Evolutionary conservation across 2,329 filamentous ascomycete genomes (phyloP), one percentile per base, ranked within the genome.

Genomic region (Raffaelea albimanens): DNA sequence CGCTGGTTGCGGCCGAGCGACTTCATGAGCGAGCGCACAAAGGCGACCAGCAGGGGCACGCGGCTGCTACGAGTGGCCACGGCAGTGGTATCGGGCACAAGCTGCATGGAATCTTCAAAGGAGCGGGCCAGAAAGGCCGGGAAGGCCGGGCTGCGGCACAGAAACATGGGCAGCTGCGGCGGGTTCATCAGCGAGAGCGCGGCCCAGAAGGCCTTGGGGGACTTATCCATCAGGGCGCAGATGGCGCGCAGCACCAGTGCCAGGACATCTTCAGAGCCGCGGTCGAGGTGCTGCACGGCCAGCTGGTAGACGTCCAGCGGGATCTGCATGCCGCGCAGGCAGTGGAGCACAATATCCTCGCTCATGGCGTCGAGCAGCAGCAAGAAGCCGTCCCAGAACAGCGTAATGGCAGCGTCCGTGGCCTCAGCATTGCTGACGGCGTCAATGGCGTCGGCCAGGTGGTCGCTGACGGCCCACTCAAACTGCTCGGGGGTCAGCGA

Each of bases 151-250:
- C 85, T 89, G 50, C 76, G 78, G 57, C 93, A 87, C 40, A 95
- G 78, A 53, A 89, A 78, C 60, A 96, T 89, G n/a, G 88, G 80
- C 43, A 97, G 80, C 31, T 83, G 80, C 39, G 82, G 82, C 3
- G 88, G 84, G 1, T 86, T 84, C 44, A 91, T 87, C 25, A 87
- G 79, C 44, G 85, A 83, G 67, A 95, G 83, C 2, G 88, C 83
- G 57, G 88, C 84, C 91, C 91, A 96, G 57, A 96, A 93, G 40
- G 86, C 85, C 47, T 76, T 77, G 0, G 88, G 76, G 0, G 87
- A 84, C 56, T 86, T 89, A 53, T 82, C 76, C 45, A 96, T 70
- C 16, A 96, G 73, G 13, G 71, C 71, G 40, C 78, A 79, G 51
- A 95, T 76, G 1, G 83, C 80, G 48, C 81, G 78, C 41, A 95